These are phyloP conservation scores for Sarocladium oryzae DNA, from an alignment of 2,329 filamentous ascomycete species.

Conservation along the genomic window DNA sequence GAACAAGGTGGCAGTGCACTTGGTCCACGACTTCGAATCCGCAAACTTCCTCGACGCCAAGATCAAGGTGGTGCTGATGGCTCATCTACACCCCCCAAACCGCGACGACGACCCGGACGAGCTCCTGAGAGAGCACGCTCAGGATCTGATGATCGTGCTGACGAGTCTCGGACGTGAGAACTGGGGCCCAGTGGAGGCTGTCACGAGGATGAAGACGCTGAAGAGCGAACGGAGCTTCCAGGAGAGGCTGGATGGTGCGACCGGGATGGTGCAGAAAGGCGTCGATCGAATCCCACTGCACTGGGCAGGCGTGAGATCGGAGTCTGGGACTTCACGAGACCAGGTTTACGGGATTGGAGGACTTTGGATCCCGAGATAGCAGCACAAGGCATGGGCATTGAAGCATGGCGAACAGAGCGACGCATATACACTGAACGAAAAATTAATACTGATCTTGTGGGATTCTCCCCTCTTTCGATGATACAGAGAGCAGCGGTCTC, in stretches of 20 bases:
- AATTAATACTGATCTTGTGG: no score
- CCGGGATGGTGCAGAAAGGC: slow-evolving; percentile 43
- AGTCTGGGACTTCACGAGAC: slow-evolving; percentile 40
- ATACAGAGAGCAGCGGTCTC: no score
- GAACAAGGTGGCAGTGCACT: slow-evolving; percentile 45
- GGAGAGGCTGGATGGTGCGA: slow-evolving; percentile 41
- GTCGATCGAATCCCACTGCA: slow-evolving; percentile 55
- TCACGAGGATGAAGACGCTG: slow-evolving; percentile 29
- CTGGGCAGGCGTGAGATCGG: slow-evolving; percentile 49
- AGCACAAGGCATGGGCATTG: not conserved
- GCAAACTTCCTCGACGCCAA: slow-evolving; percentile 33
- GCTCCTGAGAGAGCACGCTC: slow-evolving; percentile 23
- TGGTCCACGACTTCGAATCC: slow-evolving; percentile 43
- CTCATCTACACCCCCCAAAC: slow-evolving; percentile 40
- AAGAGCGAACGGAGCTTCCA: slow-evolving; percentile 35
- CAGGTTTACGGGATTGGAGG: slow-evolving; percentile 42
- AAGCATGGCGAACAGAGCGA: not conserved
- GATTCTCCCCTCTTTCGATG: no score
- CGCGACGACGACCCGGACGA: slow-evolving; percentile 16
- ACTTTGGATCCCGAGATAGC: slow-evolving; percentile 33
- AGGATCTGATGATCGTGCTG: slow-evolving; percentile 36
- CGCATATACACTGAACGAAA: not conserved
- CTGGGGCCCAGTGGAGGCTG: slow-evolving; percentile 37
- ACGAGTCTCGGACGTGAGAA: slow-evolving; percentile 38
- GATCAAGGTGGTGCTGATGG: slow-evolving; percentile 53